phyloP scores from a whole-genome alignment of 257 asterid species.

The Striga asiatica region DNA sequence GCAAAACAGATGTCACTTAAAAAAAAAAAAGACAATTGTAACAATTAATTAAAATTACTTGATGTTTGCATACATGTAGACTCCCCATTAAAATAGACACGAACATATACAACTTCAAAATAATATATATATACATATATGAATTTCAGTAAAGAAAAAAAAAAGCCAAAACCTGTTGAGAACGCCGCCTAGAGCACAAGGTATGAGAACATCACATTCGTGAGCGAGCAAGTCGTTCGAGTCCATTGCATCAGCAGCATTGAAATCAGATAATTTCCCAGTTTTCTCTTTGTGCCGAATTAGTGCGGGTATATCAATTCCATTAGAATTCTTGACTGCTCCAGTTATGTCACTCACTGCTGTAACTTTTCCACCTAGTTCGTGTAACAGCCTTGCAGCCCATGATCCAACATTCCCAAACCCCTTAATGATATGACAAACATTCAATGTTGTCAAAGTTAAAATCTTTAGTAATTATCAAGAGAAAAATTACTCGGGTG shows the following conservation, averaged over 20 bases:
- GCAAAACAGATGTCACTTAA: too few relatives aligned
- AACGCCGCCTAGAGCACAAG: conserved; percentile 81
- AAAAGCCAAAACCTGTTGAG: conserved; percentile 37
- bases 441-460: neutral
- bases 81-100: too few relatives aligned
- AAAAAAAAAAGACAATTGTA: too few relatives aligned
- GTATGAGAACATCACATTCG: conserved; percentile 70
- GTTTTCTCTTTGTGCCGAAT: conserved; percentile 40
- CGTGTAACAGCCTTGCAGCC: conserved; percentile 55
- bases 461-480: too few relatives aligned
- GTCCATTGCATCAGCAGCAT: conserved; percentile 47
- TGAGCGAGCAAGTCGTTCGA: conserved; percentile 43
- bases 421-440: conserved; percentile 25
- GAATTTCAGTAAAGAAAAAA: neutral
- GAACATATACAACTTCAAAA: too few relatives aligned
- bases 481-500: too few relatives aligned
- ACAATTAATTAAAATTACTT: too few relatives aligned
- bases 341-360: conserved; percentile 74
- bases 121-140: too few relatives aligned
- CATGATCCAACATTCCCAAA: conserved; percentile 74
- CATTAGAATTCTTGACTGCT: conserved; percentile 39
- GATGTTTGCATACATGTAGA: too few relatives aligned
- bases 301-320: conserved; percentile 53
- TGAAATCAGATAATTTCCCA: conserved; percentile 33
- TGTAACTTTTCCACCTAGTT: conserved; percentile 56